These are phyloP conservation scores for Aurantiochytrium sp. DNA, from an alignment of 108 stramenopile species.

Conservation along the genomic window DNA sequence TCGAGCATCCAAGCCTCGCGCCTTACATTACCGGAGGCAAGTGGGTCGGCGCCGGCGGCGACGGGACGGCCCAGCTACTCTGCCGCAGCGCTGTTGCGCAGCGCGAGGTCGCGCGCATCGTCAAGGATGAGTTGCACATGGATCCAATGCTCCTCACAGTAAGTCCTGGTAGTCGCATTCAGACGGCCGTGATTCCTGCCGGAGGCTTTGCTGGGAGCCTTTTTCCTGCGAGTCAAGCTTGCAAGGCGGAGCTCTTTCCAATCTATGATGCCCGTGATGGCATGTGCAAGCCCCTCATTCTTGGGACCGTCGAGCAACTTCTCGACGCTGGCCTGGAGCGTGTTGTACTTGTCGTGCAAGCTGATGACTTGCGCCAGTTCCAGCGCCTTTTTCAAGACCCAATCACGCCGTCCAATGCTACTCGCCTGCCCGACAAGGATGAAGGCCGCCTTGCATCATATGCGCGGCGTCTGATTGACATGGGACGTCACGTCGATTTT, in stretches of 20 bases:
- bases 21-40: constrained; percentile 15
- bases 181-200: constrained; percentile 18
- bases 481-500: constrained; percentile 4
- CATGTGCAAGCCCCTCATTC: constrained; percentile 14
- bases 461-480: neutral
- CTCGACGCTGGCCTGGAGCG: neutral
- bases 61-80: constrained; percentile 22
- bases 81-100: neutral
- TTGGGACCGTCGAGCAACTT: neutral
- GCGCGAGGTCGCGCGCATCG: neutral
- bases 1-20: neutral
- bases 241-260: constrained; percentile 8
- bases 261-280: neutral
- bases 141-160: neutral
- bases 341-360: neutral
- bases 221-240: constrained; percentile 17
- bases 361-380: neutral
- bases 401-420: neutral
- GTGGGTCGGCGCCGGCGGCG: constrained; percentile 31
- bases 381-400: neutral
- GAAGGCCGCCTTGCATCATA: neutral
- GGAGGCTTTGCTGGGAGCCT: constrained; percentile 8
- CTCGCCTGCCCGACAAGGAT: neutral
- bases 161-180: neutral
- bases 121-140: constrained; percentile 1